Evolutionary conservation across 2,329 filamentous ascomycete genomes (phyloP).

Genomic region (Fusarium ramigenum): DNA sequence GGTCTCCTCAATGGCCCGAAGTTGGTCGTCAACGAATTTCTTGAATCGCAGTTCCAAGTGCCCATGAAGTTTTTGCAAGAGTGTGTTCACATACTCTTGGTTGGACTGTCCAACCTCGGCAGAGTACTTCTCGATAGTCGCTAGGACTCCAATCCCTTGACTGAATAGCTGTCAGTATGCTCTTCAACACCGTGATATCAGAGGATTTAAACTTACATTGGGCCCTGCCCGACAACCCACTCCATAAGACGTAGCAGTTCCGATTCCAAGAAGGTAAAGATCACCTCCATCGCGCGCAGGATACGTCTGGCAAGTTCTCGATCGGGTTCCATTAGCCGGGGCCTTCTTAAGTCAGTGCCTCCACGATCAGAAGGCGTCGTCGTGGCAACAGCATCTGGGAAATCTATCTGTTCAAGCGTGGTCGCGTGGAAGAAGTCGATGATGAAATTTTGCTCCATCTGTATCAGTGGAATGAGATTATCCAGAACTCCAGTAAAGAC

Average conservation of each 20-base stretch:
- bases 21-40: slow-evolving; percentile 93
- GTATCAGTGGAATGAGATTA: slow-evolving; percentile 82
- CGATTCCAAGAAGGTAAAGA: slow-evolving; percentile 82
- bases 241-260: slow-evolving; percentile 84
- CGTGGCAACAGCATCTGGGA: slow-evolving; percentile 79
- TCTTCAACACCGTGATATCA: background rate
- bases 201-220: slow-evolving; percentile 69
- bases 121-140: slow-evolving; percentile 81
- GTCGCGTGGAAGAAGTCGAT: slow-evolving; percentile 97
- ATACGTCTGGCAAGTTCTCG: slow-evolving; percentile 85
- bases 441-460: slow-evolving; percentile 96
- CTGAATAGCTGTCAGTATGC: slow-evolving; percentile 54
- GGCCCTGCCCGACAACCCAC: slow-evolving; percentile 83
- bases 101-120: slow-evolving; percentile 86
- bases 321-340: slow-evolving; percentile 87
- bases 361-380: slow-evolving; percentile 73
- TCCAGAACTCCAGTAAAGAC: slow-evolving; percentile 83
- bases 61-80: slow-evolving; percentile 81
- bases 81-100: slow-evolving; percentile 86
- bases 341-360: slow-evolving; percentile 76
- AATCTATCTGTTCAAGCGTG: slow-evolving; percentile 84
- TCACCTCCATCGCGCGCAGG: slow-evolving; percentile 86
- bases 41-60: slow-evolving; percentile 79
- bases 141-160: slow-evolving; percentile 89
- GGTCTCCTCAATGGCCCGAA: slow-evolving; percentile 94